Conservation (phyloP, 225 moss, liverwort and hornwort species). For the Asterella californica region DNA sequence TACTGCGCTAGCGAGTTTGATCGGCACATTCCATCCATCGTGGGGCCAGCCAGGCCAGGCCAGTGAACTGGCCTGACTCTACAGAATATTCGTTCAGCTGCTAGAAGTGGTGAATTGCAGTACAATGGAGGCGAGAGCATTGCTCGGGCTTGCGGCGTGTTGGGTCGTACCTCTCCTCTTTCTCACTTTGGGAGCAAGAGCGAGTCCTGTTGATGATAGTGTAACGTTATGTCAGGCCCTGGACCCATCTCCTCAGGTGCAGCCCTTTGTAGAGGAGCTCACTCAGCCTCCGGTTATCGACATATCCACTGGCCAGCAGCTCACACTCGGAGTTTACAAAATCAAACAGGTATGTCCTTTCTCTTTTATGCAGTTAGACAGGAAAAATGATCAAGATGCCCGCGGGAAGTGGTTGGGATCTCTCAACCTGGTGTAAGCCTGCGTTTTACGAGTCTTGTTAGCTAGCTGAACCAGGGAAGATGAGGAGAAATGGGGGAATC, state of each 20-base stretch:
- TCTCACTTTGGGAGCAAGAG: not conserved
- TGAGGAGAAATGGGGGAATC: no score
- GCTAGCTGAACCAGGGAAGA: no score
- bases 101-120: not conserved
- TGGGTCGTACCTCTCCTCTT: not conserved
- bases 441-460: no score
- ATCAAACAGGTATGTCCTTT: conserved; percentile 12
- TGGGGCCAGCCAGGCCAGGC: not conserved
- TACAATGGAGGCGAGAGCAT: not conserved
- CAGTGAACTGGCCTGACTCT: not conserved
- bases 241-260: conserved; percentile 7
- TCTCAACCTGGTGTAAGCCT: no score
- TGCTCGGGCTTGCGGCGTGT: not conserved
- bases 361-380: not conserved
- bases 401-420: no score
- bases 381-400: no score
- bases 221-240: conserved; percentile 2
- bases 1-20: no score
- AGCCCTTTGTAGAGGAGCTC: conserved; percentile 20
- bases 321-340: conserved; percentile 18
- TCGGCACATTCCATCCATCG: not conserved
- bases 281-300: conserved; percentile 16
- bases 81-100: not conserved
- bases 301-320: conserved; percentile 12
- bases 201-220: not conserved